phyloP scores from a whole-genome alignment of 1,139 yeast species.

The Suhomyces atakaporum region DNA sequence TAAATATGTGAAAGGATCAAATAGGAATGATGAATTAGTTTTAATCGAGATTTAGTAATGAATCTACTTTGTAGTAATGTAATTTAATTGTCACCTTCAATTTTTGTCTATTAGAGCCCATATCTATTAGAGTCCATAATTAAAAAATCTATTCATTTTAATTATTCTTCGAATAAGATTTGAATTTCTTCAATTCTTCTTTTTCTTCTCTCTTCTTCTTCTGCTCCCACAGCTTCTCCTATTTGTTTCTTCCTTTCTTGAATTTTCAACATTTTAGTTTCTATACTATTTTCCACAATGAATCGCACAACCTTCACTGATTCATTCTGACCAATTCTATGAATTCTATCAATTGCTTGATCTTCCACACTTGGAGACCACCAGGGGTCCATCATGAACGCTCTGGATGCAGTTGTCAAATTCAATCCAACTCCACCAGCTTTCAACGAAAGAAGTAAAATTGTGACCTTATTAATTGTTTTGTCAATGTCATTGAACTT shows the following conservation, averaged over 20 bases:
- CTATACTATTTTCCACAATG: slow-evolving; percentile 83
- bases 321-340: slow-evolving; percentile 82
- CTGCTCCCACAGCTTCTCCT: slow-evolving; percentile 85
- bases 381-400: slow-evolving; percentile 97
- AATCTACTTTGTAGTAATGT: too few relatives aligned
- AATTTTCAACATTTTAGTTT: slow-evolving; percentile 82
- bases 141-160: not conserved
- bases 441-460: slow-evolving; percentile 74
- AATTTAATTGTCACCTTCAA: too few relatives aligned
- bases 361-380: slow-evolving; percentile 96
- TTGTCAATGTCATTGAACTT: slow-evolving; percentile 46
- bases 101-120: too few relatives aligned
- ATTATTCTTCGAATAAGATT: slow-evolving; percentile 62
- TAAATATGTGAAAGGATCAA: not conserved
- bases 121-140: not conserved
- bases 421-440: slow-evolving; percentile 97
- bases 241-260: slow-evolving; percentile 84
- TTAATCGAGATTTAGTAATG: not conserved
- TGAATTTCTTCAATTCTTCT: slow-evolving; percentile 82
- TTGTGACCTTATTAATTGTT: slow-evolving; percentile 41
- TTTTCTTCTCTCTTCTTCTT: slow-evolving; percentile 69
- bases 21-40: not conserved
- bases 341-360: slow-evolving; percentile 93
- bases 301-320: slow-evolving; percentile 78
- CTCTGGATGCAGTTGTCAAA: slow-evolving; percentile 80